These are phyloP conservation scores for Fusarium floridanum DNA, from an alignment of 2,329 filamentous ascomycete genomes.

Conservation along the genomic window DNA sequence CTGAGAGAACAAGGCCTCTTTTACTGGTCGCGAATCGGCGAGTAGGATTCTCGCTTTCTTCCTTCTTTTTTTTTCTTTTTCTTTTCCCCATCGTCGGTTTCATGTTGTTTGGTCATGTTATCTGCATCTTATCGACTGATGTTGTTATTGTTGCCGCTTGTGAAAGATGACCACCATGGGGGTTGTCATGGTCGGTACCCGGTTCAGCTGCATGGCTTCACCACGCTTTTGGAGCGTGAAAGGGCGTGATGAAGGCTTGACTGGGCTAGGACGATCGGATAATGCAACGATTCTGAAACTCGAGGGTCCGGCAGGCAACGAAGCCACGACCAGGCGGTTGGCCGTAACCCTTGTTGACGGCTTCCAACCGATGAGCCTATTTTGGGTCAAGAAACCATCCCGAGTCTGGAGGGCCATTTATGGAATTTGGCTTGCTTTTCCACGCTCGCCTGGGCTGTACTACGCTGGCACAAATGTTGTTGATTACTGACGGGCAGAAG, in stretches of 20 bases:
- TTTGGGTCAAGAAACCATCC: not conserved
- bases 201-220: constrained; percentile 1
- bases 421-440: not conserved
- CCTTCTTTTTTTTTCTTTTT: constrained; percentile 2
- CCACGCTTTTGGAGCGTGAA: not conserved
- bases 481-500: constrained; percentile 26
- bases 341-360: constrained; percentile 4
- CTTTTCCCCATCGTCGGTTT: not conserved
- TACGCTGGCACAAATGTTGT: not conserved
- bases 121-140: constrained; percentile 2
- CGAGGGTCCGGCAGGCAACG: not conserved
- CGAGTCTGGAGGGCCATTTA: not conserved
- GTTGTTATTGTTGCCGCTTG: not conserved
- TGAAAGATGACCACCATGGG: not conserved
- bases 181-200: constrained; percentile 1
- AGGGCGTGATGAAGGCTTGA: constrained; percentile 5
- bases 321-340: not conserved
- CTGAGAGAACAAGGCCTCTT: constrained; percentile 16
- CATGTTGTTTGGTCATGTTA: constrained; percentile 9
- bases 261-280: constrained; percentile 17
- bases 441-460: not conserved
- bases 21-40: constrained; percentile 3
- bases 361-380: constrained; percentile 1
- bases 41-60: constrained; percentile 9
- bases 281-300: constrained; percentile 29